Evolutionary conservation across 164 flowering plant species (phyloP).

Genomic region (Dillenia suffruticosa): DNA sequence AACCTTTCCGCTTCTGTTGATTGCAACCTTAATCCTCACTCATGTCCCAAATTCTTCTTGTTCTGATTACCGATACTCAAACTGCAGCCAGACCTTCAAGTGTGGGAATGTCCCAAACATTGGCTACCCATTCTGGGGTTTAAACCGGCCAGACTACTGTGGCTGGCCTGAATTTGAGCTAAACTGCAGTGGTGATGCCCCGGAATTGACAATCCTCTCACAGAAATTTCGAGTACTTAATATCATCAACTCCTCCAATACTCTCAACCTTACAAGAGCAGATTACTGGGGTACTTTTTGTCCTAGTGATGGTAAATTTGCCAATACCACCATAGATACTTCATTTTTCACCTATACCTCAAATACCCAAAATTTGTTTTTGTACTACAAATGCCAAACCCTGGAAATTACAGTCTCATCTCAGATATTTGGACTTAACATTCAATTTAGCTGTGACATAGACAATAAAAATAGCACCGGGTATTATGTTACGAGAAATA

Average conservation of each 20-base stretch:
- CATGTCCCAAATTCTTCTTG: conserved; percentile 1
- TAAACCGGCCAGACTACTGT: conserved; percentile 25
- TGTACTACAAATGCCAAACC: conserved; percentile 19
- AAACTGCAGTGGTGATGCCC: conserved; percentile 15
- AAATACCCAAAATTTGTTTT: conserved; percentile 13
- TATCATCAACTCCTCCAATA: background rate
- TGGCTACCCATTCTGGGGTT: conserved; percentile 46
- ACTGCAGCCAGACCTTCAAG: conserved; percentile 17
- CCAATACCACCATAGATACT: conserved; percentile 13
- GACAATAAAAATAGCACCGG: too few relatives aligned
- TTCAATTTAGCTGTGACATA: too few relatives aligned
- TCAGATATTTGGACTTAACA: too few relatives aligned
- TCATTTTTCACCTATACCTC: conserved; percentile 4
- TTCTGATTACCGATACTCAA: conserved; percentile 8
- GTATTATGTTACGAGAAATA: too few relatives aligned
- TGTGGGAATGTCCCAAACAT: conserved; percentile 21
- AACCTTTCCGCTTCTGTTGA: background rate
- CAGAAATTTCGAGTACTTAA: conserved; percentile 17
- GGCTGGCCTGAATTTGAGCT: conserved; percentile 35
- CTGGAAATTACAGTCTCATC: too few relatives aligned
- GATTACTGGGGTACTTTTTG: conserved; percentile 23
- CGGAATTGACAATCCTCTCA: conserved; percentile 11
- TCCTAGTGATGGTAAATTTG: background rate
- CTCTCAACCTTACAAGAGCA: conserved; percentile 22
- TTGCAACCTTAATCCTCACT: conserved; percentile 1